A percentile compares a stretch with the other conserved stretches of the same genome.
These are phyloP conservation scores for Bolboschoenoplectus hybrid DNA, from an alignment of 202 grass and related monocot species.

Conservation along the genomic window DNA sequence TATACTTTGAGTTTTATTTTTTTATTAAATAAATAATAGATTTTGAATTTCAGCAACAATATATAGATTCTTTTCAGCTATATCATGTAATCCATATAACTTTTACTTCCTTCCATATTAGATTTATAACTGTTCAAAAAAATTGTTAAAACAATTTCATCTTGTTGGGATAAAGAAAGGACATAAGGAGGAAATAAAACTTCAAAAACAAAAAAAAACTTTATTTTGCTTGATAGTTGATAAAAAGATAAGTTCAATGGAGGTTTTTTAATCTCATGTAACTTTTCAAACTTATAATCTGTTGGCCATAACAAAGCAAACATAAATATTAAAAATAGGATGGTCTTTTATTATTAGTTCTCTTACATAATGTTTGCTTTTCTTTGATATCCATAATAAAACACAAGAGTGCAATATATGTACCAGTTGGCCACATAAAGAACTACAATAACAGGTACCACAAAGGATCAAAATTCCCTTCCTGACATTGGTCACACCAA, in stretches of 20 bases:
- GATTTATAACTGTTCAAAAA: too few species aligned
- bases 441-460: conserved; percentile 1
- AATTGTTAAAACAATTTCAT: too few species aligned
- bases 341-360: neutral
- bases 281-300: neutral
- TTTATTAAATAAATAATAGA: too few species aligned
- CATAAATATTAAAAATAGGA: neutral
- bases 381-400: neutral
- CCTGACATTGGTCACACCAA: conserved; percentile 25
- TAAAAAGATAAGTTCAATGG: neutral
- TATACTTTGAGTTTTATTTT: too few species aligned
- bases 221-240: too few species aligned
- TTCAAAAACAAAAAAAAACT: too few species aligned
- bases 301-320: neutral
- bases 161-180: too few species aligned
- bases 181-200: too few species aligned
- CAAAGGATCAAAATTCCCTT: neutral
- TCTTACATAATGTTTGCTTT: neutral
- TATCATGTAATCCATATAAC: too few species aligned
- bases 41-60: too few species aligned
- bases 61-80: too few species aligned
- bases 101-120: too few species aligned
- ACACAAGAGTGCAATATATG: neutral
- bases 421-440: conserved; percentile 1
- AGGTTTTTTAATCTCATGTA: neutral